Conservation (phyloP, 169 alveolate genomes). For the Eimeria brunetti region DNA sequence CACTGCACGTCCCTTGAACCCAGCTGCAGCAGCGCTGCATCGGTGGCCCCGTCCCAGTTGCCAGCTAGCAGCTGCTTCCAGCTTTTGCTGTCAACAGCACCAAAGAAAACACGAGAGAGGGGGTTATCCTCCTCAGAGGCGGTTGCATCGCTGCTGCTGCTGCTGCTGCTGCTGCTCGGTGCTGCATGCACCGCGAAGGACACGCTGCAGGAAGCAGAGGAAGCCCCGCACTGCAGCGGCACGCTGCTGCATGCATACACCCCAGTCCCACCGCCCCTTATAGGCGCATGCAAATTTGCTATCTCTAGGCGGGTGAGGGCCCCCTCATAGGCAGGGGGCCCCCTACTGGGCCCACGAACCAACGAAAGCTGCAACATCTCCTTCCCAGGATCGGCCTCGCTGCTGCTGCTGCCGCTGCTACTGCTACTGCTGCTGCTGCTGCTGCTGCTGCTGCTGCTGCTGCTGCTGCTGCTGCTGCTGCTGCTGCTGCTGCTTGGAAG, state of each 20-base stretch:
- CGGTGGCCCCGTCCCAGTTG: conserved; percentile 49
- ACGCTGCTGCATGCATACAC: conserved; percentile 57
- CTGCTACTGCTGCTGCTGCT: no score
- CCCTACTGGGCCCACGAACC: background rate
- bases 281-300: conserved; percentile 42
- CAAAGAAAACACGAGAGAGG: conserved; percentile 47
- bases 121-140: conserved; percentile 1
- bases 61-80: conserved; percentile 21
- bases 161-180: background rate
- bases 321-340: background rate
- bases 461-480: background rate
- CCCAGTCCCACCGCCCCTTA: background rate
- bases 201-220: conserved; percentile 49
- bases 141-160: background rate
- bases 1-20: background rate
- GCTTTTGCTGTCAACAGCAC: conserved; percentile 54
- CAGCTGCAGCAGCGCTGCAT: conserved; percentile 72
- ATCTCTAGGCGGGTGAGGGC: background rate
- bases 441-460: background rate
- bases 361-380: background rate
- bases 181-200: conserved; percentile 39
- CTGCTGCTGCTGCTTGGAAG: background rate
- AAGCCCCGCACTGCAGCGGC: conserved; percentile 68
- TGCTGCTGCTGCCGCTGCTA: background rate
- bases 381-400: background rate